Percentiles rank a stretch among this genome's conserved stretches.
Conservation (phyloP, 2,329 filamentous ascomycete genomes). For the Fusarium tuaranense region DNA sequence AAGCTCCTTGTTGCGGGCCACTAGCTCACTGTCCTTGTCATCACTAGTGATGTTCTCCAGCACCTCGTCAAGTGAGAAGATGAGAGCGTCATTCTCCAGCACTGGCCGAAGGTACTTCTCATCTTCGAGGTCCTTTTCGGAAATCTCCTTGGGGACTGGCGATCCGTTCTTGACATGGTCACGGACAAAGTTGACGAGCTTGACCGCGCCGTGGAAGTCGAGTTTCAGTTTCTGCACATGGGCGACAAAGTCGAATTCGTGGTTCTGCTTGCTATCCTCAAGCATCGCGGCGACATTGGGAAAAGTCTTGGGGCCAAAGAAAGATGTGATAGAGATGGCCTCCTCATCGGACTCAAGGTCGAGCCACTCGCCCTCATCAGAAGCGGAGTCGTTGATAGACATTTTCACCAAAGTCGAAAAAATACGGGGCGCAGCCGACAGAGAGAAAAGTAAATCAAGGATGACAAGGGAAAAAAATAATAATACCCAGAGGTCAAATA, state of each 20-base stretch:
- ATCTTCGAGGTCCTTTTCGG: constrained; percentile 73
- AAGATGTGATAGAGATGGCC: constrained; percentile 70
- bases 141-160: constrained; percentile 68
- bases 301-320: constrained; percentile 77
- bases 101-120: constrained; percentile 87
- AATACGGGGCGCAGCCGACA: constrained; percentile 51
- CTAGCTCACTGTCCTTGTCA: constrained; percentile 45
- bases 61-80: constrained; percentile 86
- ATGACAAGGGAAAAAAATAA: constrained; percentile 4
- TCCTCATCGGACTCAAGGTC: constrained; percentile 73
- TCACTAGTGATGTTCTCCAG: constrained; percentile 59
- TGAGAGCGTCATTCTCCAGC: constrained; percentile 87
- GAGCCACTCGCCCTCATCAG: constrained; percentile 63
- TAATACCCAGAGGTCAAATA: constrained; percentile 9
- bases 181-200: constrained; percentile 78
- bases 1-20: constrained; percentile 65
- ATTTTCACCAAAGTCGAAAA: constrained; percentile 33
- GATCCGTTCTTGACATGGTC: constrained; percentile 57
- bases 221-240: constrained; percentile 68
- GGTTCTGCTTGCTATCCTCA: constrained; percentile 73
- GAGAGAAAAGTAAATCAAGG: constrained; percentile 51
- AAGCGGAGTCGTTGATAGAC: constrained; percentile 46
- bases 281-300: constrained; percentile 74
- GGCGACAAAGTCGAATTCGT: constrained; percentile 75
- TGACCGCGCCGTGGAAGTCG: constrained; percentile 80